Conservation (phyloP, 495 filamentous ascomycete genomes). For the Hypomontagnella monticulosa region DNA sequence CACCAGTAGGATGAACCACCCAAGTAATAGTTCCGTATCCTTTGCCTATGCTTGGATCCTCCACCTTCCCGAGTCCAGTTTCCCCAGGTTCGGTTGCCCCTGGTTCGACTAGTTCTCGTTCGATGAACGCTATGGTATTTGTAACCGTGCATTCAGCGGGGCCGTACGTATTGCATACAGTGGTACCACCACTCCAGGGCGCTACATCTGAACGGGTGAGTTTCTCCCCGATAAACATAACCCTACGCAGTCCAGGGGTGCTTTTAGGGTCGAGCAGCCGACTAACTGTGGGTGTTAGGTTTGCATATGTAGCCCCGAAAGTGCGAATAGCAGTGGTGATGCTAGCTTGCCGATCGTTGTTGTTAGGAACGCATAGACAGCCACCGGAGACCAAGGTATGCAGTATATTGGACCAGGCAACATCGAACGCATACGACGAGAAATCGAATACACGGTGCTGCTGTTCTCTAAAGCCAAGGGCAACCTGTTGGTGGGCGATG, state of each 20-base stretch:
- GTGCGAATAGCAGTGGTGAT: not conserved
- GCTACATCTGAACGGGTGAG: no score
- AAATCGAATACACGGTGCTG: constrained; percentile 64
- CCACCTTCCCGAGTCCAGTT: no score
- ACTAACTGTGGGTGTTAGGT: not conserved
- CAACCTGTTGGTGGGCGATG: constrained; percentile 48
- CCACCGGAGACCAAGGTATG: not conserved
- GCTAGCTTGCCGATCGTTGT: not conserved
- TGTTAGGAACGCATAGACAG: not conserved
- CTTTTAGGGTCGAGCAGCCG: no score
- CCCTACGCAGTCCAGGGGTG: no score
- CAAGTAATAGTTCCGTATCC: constrained; percentile 50
- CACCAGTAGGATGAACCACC: constrained; percentile 49
- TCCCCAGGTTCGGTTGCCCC: no score
- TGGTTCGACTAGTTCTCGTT: no score
- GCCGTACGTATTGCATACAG: no score
- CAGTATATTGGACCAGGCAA: constrained; percentile 39
- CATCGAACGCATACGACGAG: constrained; percentile 69
- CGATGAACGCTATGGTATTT: no score
- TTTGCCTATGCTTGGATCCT: no score
- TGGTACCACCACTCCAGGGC: no score
- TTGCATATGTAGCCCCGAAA: not conserved
- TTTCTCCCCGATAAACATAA: no score
- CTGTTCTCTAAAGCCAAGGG: constrained; percentile 51
- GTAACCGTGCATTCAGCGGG: no score